These are phyloP conservation scores for Fistulinella staudtii DNA, from an alignment of 1,284 basidiomycete species.

Conservation along the genomic window DNA sequence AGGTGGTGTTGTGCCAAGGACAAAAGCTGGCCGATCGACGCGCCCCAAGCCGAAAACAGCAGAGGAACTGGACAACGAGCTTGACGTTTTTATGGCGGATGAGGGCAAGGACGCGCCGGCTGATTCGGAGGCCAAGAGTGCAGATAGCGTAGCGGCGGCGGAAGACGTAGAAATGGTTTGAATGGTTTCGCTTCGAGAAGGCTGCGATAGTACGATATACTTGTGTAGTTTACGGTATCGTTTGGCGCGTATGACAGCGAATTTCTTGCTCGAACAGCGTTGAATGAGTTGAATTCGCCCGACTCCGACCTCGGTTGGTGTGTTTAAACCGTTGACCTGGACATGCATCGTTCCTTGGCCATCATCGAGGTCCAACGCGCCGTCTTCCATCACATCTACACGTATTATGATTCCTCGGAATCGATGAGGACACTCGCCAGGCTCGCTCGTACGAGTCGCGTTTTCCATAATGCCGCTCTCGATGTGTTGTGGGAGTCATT, in stretches of 20 bases:
- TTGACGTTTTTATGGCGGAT: conserved; percentile 88
- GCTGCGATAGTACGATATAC: conserved; percentile 10
- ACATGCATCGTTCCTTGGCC: conserved; percentile 25
- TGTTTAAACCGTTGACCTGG: too few species aligned
- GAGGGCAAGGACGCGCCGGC: conserved; percentile 34
- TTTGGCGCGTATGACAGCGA: background rate
- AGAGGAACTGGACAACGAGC: conserved; percentile 85
- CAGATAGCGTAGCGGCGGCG: conserved; percentile 17
- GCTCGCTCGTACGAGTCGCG: conserved; percentile 27
- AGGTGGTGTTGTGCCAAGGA: conserved; percentile 5
- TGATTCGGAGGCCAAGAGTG: conserved; percentile 20
- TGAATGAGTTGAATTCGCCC: too few species aligned
- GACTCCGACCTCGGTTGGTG: too few species aligned
- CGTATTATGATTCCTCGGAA: background rate
- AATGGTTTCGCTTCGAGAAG: background rate
- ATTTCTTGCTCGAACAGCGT: too few species aligned
- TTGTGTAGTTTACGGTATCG: conserved; percentile 21
- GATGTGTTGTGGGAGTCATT: conserved; percentile 25
- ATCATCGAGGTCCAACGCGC: conserved; percentile 25
- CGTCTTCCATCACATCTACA: conserved; percentile 19
- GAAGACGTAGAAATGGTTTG: conserved; percentile 56
- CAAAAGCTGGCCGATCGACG: conserved; percentile 17
- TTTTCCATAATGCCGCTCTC: conserved; percentile 20
- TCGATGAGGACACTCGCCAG: conserved; percentile 14
- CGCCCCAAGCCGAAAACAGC: conserved; percentile 59